Base-by-base conservation (phyloP, 2,329 filamentous ascomycete genomes). In the Botryotinia globosa region DNA sequence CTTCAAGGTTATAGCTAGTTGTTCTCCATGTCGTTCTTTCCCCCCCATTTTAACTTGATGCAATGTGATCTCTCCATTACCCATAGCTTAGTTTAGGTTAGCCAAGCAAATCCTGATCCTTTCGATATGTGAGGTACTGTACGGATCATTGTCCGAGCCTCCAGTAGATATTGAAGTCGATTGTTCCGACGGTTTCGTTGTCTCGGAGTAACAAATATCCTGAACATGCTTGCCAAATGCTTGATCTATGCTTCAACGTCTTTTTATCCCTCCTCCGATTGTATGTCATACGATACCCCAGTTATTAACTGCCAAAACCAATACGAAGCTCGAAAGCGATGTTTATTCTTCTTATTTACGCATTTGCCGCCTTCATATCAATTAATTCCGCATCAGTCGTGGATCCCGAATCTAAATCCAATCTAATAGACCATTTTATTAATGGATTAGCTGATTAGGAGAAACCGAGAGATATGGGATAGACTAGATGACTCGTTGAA, bases 341-440 rank as follows among this genome's bases (percentile, higher is more conserved):
- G 12, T 61, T 54, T 51, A 66, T 71, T 51, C 59, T 66, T n/a
- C 62, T 54, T 73, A 22, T 73, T 77, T 77, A 77, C 78, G 78
- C 78, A 73, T 70, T 75, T 76, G 76, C 78, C 77, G 77, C 78
- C 74, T 75, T 45, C 72, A 76, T 69, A 70, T 72, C 48, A 56
- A 56, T 42, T 68, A 56, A 56, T 63, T 45, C 48, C 54, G 25
- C 29, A 58, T 51, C 44, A 44, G 65, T 51, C 54, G 16, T 62
- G 34, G 22, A 34, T 62, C 20, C 71, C 66, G 65, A 63, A n/a
- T 66, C 65, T 72, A 72, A 54, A n/a, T 54, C 48, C 16, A 58
- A 58, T 58, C 22, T 29, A 66, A 48, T 45, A 67, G 20, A 66
- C 29, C 22, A 45, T 54, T 25, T 67, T 37, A 56, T 54, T 63